A percentile compares a stretch with the other conserved stretches of the same genome.
phyloP scores from a whole-genome alignment of 2,329 filamentous ascomycete species.

The Monosporascus sp. region DNA sequence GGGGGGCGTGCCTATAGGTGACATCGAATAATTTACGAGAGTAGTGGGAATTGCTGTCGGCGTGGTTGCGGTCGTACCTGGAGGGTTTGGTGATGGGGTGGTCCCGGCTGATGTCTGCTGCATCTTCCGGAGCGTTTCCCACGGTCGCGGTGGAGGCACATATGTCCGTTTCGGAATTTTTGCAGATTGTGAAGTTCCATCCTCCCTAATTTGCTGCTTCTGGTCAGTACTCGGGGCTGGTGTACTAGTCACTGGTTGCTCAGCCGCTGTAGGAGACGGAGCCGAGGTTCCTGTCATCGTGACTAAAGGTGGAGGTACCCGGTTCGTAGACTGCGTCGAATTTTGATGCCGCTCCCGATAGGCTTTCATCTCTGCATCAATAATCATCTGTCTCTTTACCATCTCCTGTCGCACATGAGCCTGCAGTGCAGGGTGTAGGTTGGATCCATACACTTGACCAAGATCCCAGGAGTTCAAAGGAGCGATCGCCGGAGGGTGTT shows the following conservation, averaged over 20 bases:
- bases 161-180: constrained; percentile 20
- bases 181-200: constrained; percentile 1
- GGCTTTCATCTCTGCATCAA: constrained; percentile 2
- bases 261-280: background rate
- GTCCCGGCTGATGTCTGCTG: constrained; percentile 6
- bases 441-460: constrained; percentile 7
- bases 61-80: constrained; percentile 1
- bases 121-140: constrained; percentile 22
- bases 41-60: constrained; percentile 1
- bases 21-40: background rate
- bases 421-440: constrained; percentile 26
- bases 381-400: constrained; percentile 15
- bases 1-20: background rate
- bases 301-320: background rate
- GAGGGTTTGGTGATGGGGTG: background rate
- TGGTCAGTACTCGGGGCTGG: background rate
- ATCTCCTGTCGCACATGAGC: constrained; percentile 25
- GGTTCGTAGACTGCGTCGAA: background rate
- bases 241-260: constrained; percentile 2
- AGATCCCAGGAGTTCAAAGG: constrained; percentile 7
- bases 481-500: constrained; percentile 1
- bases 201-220: background rate
- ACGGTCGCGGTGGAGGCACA: constrained; percentile 25
- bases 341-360: background rate
- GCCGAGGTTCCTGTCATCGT: constrained; percentile 1